A percentile compares a stretch with the other conserved stretches of the same genome.
Conservation (phyloP, 1,284 basidiomycete genomes). For the Rhodotorula sp. region DNA sequence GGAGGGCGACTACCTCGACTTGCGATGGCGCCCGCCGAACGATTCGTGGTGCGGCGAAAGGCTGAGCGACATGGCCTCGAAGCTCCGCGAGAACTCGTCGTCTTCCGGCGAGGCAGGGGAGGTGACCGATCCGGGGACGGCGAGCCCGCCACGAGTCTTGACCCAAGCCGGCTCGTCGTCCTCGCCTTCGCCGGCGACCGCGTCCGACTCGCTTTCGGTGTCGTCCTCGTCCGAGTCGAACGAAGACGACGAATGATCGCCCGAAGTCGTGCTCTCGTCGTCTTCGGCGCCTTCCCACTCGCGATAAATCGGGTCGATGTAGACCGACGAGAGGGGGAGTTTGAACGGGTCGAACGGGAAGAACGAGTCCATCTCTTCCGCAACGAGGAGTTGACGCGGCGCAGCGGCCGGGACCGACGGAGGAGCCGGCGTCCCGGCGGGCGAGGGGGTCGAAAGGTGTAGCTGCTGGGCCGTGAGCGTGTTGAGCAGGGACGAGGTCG, state of each 20-base stretch:
- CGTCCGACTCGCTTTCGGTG: constrained; percentile 19
- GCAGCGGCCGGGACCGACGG: constrained; percentile 3
- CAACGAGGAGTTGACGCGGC: constrained; percentile 32
- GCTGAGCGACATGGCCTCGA: constrained; percentile 37
- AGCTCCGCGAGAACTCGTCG: constrained; percentile 33
- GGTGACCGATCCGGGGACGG: constrained; percentile 26
- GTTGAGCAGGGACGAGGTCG: constrained; percentile 26
- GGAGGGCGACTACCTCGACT: background rate
- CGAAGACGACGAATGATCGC: constrained; percentile 28
- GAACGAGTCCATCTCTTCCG: constrained; percentile 71
- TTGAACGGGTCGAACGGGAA: constrained; percentile 99
- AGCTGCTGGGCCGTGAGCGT: constrained; percentile 22
- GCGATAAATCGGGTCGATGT: constrained; percentile 56
- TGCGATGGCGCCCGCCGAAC: constrained; percentile 24
- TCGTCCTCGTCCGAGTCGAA: constrained; percentile 46
- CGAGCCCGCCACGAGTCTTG: constrained; percentile 24
- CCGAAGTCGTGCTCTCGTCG: constrained; percentile 46
- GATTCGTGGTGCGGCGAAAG: constrained; percentile 22
- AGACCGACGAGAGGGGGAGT: constrained; percentile 61
- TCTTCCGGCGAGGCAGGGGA: constrained; percentile 22
- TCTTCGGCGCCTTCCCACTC: constrained; percentile 55
- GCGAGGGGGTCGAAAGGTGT: constrained; percentile 13
- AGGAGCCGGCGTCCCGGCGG: constrained; percentile 12
- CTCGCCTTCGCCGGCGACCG: constrained; percentile 44
- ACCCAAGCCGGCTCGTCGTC: constrained; percentile 20